Evolutionary conservation across 257 asterid species (phyloP).

Genomic region (Rehmannia glutinosa): DNA sequence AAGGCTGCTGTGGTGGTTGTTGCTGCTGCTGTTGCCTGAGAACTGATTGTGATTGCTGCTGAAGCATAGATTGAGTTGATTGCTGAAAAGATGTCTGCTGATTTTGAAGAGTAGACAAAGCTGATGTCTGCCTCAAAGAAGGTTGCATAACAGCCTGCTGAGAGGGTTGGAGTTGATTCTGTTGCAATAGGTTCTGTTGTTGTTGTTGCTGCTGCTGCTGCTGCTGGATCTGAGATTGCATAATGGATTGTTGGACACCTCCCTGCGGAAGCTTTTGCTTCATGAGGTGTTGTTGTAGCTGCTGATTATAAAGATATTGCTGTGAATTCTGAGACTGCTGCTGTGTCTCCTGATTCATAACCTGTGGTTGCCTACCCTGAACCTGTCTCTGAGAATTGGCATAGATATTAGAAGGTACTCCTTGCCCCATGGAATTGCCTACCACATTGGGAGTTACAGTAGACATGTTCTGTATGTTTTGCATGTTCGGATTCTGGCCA

Average conservation of each 20-base stretch:
- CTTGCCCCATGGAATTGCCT: conserved; percentile 74
- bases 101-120: conserved; percentile 67
- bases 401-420: conserved; percentile 62
- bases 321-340: conserved; percentile 74
- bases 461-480: conserved; percentile 59
- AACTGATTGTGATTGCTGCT: conserved; percentile 80
- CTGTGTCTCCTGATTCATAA: conserved; percentile 61
- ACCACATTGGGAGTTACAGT: conserved; percentile 50
- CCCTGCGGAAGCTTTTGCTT: conserved; percentile 81
- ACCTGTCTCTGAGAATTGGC: conserved; percentile 79
- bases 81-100: conserved; percentile 77
- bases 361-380: conserved; percentile 74
- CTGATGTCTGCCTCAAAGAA: conserved; percentile 62
- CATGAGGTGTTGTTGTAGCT: conserved; percentile 61
- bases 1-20: conserved; percentile 39
- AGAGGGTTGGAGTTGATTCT: conserved; percentile 73
- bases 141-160: conserved; percentile 87
- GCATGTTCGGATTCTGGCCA: conserved; percentile 73
- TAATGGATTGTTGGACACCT: conserved; percentile 50
- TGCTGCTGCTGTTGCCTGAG: conserved; percentile 78
- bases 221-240: conserved; percentile 72
- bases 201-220: conserved; percentile 50
- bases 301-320: conserved; percentile 74
- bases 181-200: conserved; percentile 61
- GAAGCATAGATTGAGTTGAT: conserved; percentile 69